Base-by-base conservation (phyloP, 441 rosid species). In the Metrosideros polymorpha region DNA sequence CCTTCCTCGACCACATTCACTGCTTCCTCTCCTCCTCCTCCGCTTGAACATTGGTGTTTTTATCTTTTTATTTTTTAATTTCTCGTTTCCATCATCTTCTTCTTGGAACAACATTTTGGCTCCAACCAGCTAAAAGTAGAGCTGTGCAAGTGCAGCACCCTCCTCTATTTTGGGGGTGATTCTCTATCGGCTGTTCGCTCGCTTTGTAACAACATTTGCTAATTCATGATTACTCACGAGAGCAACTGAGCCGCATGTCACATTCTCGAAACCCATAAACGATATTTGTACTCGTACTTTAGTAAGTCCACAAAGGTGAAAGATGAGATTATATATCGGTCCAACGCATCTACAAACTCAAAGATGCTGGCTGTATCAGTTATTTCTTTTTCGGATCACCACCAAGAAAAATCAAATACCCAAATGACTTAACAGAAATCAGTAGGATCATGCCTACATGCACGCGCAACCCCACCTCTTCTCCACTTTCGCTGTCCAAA, bases 1-100 rank as follows among this genome's bases (percentile, higher is more conserved):
- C 87, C 59, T 96, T 96, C 83, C 84, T 95, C 89, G 98, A 96
- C 61, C 96, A 96, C 87, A 93, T 96, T 83, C 92, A 90, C 45
- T 88, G 86, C 51, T 95, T 94, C 71, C 90, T 92, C 15, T 84
- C 90, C 22, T 87, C 93, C 29, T 27, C 87, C 57, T 87, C 50
- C n/a, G n/a, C n/a, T n/a, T n/a, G n/a, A n/a, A n/a, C n/a, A n/a
- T n/a, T n/a, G n/a, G n/a, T n/a, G n/a, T n/a, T n/a, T n/a, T n/a
- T n/a, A n/a, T n/a, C n/a, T n/a, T n/a, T n/a, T n/a, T n/a, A n/a
- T n/a, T n/a, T n/a, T n/a, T n/a, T n/a, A n/a, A n/a, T n/a, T n/a
- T n/a, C n/a, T n/a, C n/a, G n/a, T n/a, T n/a, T 22, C 30, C 6
- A 71, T 39, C 79, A 49, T 47, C 15, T 35, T 35, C 45, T 66